These are phyloP conservation scores for Huntiella decipiens DNA, from an alignment of 2,329 filamentous ascomycete genomes.

Conservation along the genomic window DNA sequence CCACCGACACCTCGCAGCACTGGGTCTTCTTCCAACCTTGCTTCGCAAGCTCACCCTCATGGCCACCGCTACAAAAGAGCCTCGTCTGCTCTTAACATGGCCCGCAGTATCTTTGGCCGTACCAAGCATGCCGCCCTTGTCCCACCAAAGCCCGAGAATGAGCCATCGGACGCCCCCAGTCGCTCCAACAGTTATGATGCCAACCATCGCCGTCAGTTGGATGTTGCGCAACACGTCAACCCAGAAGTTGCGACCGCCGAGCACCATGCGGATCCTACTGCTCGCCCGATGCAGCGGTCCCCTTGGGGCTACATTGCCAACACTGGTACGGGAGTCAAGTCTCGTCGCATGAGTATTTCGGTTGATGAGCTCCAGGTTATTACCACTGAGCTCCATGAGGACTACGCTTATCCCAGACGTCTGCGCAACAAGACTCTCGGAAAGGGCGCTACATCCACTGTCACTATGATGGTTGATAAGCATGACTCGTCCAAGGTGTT, in stretches of 20 bases:
- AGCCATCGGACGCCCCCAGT: constrained; percentile 13
- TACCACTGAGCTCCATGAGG: constrained; percentile 45
- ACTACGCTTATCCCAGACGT: constrained; percentile 53
- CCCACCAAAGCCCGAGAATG: neutral
- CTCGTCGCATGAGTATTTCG: constrained; percentile 55
- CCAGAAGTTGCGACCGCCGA: neutral
- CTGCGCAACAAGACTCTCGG: constrained; percentile 58
- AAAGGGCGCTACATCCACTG: constrained; percentile 66
- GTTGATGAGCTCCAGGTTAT: constrained; percentile 58
- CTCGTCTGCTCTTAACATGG: constrained; percentile 3
- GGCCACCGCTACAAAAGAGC: neutral
- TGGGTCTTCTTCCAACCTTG: no score
- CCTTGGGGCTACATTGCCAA: constrained; percentile 45
- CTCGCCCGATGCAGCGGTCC: constrained; percentile 20
- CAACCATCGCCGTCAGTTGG: constrained; percentile 14
- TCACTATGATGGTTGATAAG: constrained; percentile 61
- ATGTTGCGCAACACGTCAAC: constrained; percentile 13
- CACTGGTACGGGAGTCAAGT: constrained; percentile 56
- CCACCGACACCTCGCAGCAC: no score
- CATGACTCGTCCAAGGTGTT: constrained; percentile 44
- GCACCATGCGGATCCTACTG: neutral
- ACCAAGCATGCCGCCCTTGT: constrained; percentile 13
- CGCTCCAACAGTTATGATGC: constrained; percentile 33
- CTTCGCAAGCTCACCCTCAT: no score
- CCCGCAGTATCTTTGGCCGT: constrained; percentile 24